phyloP scores from a whole-genome alignment of 176 grass and related monocot species.

The Rhynchospora pubera region DNA sequence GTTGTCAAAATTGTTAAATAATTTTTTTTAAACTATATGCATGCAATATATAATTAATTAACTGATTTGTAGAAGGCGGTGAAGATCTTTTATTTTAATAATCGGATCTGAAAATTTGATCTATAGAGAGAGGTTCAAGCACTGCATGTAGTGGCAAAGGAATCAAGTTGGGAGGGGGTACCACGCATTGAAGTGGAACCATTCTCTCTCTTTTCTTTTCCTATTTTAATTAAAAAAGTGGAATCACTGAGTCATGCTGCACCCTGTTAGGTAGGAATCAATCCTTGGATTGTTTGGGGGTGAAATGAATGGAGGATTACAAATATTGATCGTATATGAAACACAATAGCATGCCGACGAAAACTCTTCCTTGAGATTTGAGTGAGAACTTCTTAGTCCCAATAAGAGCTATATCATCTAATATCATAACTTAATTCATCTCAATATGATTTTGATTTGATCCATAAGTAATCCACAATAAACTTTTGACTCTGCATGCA shows the following conservation, averaged over 20 bases:
- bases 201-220: constrained; percentile 1
- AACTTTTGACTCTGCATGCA: too few relatives aligned
- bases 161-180: not conserved
- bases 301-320: not conserved
- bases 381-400: not conserved
- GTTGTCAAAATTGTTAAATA: too few relatives aligned
- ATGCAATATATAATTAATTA: too few relatives aligned
- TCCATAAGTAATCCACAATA: not conserved
- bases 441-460: not conserved
- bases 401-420: not conserved
- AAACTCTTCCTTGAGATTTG: not conserved
- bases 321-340: not conserved
- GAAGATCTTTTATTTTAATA: too few relatives aligned
- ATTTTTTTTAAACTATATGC: too few relatives aligned
- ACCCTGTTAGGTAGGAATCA: constrained; percentile 10
- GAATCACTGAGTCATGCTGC: constrained; percentile 16
- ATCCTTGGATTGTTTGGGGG: not conserved
- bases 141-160: not conserved
- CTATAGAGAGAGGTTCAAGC: not conserved
- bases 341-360: not conserved
- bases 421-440: not conserved
- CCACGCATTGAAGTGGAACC: constrained; percentile 12
- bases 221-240: constrained; percentile 3
- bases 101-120: not conserved
- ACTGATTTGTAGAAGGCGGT: too few relatives aligned